Percentiles rank a stretch among this genome's conserved stretches.
These are phyloP conservation scores for Dendrobium huoshanense DNA, from an alignment of 106 monocot genomes.

Conservation along the genomic window DNA sequence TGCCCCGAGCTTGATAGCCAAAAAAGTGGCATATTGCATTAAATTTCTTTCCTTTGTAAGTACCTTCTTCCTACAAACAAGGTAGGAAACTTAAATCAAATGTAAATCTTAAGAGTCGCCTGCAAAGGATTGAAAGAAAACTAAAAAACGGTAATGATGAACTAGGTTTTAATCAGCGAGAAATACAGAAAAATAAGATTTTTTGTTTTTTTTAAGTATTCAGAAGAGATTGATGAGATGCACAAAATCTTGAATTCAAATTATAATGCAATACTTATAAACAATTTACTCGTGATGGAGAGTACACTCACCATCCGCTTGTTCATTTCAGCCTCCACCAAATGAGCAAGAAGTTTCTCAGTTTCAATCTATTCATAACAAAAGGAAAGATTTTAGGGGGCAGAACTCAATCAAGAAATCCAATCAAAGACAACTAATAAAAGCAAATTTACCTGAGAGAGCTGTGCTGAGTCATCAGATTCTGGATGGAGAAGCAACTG, in stretches of 20 bases:
- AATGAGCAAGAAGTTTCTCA: conserved; percentile 44
- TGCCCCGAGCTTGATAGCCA: conserved; percentile 77
- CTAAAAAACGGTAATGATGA: too few species aligned
- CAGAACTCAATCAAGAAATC: not conserved
- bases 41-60: conserved; percentile 80
- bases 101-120: not conserved
- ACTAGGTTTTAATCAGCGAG: too few species aligned
- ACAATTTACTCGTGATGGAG: not conserved
- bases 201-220: too few species aligned
- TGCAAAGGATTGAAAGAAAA: not conserved
- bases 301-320: conserved; percentile 28
- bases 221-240: too few species aligned
- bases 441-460: conserved; percentile 35
- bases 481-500: conserved; percentile 57
- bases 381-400: not conserved
- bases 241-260: too few species aligned
- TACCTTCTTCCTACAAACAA: conserved; percentile 53
- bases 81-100: not conserved
- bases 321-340: conserved; percentile 52
- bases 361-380: conserved; percentile 44
- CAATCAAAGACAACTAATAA: not conserved
- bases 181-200: too few species aligned
- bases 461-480: conserved; percentile 51
- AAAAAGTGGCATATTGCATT: conserved; percentile 84
- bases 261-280: not conserved